Evolutionary conservation across 352 stramenopile genomes (phyloP).

Genomic region (Globisporangium takayamanum): DNA sequence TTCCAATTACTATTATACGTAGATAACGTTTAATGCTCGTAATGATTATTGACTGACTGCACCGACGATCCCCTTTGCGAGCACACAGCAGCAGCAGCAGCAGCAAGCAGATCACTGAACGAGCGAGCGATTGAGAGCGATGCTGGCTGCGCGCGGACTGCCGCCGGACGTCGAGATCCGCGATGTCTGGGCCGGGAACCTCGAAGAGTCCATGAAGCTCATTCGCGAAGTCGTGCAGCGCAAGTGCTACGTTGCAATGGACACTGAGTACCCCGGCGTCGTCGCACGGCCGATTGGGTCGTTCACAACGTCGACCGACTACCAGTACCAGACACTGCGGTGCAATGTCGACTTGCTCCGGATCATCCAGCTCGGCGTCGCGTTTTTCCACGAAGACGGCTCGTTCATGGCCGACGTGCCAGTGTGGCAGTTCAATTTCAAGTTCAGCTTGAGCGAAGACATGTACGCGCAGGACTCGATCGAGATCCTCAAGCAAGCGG

Average conservation of each 20-base stretch:
- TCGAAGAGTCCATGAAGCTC: constrained; percentile 94
- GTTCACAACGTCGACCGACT: constrained; percentile 93
- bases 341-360: constrained; percentile 99
- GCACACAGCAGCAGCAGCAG: not conserved
- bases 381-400: constrained; percentile 95
- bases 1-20: not conserved
- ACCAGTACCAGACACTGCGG: constrained; percentile 97
- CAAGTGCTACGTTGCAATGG: constrained; percentile 99
- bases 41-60: too few species aligned
- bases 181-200: constrained; percentile 90
- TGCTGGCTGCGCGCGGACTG: constrained; percentile 47
- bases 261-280: constrained; percentile 99
- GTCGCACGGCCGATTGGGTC: constrained; percentile 97
- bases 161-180: constrained; percentile 89
- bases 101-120: not conserved
- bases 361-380: constrained; percentile 98
- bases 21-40: not conserved
- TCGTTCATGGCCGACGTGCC: constrained; percentile 93
- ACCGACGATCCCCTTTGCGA: not conserved
- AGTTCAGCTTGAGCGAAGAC: constrained; percentile 97
- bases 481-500: constrained; percentile 96
- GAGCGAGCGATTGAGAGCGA: constrained; percentile 4
- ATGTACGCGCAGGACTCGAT: constrained; percentile 99
- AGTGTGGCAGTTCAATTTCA: constrained; percentile 99
- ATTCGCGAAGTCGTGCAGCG: constrained; percentile 95